Evolutionary conservation across 2,329 filamentous ascomycete genomes (phyloP).

Genomic region (Claviceps capensis): DNA sequence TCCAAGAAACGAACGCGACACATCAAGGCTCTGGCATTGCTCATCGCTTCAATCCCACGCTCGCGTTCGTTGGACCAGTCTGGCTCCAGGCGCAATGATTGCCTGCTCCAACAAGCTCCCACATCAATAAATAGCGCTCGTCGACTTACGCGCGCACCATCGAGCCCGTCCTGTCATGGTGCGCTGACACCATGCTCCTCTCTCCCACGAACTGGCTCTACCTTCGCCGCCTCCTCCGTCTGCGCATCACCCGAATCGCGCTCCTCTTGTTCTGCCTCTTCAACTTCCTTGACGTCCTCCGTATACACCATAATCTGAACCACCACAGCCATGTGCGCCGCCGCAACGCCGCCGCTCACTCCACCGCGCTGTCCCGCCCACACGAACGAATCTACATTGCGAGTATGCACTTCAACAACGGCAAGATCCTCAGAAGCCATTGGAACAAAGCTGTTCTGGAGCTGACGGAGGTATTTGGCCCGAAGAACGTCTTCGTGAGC

Average conservation of each 20-base stretch:
- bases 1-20: not conserved
- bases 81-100: not conserved
- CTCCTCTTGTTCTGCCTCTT: conserved; percentile 21
- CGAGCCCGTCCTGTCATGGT: not conserved
- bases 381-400: conserved; percentile 48
- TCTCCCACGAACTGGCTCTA: conserved; percentile 19
- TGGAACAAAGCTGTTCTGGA: conserved; percentile 50
- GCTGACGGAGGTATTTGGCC: conserved; percentile 42
- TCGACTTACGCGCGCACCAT: not conserved
- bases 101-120: not conserved
- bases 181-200: conserved; percentile 12
- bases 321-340: conserved; percentile 14
- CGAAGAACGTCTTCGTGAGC: conserved; percentile 53
- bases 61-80: not conserved
- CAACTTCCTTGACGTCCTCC: conserved; percentile 26
- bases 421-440: conserved; percentile 40
- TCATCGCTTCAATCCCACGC: too few relatives aligned
- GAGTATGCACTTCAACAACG: conserved; percentile 56
- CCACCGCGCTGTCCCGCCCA: conserved; percentile 10
- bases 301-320: conserved; percentile 21
- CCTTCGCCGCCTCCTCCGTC: conserved; percentile 24
- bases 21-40: not conserved
- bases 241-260: conserved; percentile 20
- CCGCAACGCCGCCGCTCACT: conserved; percentile 3
- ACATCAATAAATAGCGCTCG: not conserved